Percentiles rank a stretch among this genome's conserved stretches.
These are phyloP conservation scores for Arthrobotrys conoides DNA, from an alignment of 2,329 filamentous ascomycete genomes.

Conservation along the genomic window DNA sequence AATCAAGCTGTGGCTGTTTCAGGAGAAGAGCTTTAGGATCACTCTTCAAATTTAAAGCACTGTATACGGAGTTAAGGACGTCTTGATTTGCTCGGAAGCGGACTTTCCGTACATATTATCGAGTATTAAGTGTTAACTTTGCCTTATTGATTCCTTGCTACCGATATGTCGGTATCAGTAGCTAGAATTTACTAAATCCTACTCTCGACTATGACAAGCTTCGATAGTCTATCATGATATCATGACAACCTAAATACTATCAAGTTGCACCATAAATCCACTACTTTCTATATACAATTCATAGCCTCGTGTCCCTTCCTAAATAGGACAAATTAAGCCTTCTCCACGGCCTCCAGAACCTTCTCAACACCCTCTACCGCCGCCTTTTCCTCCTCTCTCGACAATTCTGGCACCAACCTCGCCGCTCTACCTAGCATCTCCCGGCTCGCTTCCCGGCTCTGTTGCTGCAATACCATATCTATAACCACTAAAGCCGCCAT, in stretches of 20 bases:
- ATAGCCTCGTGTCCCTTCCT: neutral
- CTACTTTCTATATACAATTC: conserved; percentile 15
- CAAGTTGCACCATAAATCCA: neutral
- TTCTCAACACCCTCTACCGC: conserved; percentile 31
- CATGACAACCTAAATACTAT: neutral
- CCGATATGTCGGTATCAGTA: too few species aligned
- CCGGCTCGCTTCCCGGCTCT: conserved; percentile 67
- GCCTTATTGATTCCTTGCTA: too few species aligned
- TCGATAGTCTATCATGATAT: neutral
- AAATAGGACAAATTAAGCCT: neutral
- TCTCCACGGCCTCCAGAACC: conserved; percentile 30
- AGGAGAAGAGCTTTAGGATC: too few species aligned
- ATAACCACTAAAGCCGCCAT: conserved; percentile 92
- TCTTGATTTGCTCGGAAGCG: too few species aligned
- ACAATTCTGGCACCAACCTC: conserved; percentile 42
- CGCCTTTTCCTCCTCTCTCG: conserved; percentile 40
- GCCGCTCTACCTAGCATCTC: conserved; percentile 50
- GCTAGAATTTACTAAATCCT: too few species aligned
- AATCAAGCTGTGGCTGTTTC: too few species aligned
- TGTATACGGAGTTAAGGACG: too few species aligned
- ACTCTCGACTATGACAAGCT: neutral
- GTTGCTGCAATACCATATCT: conserved; percentile 87
- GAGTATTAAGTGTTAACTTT: too few species aligned
- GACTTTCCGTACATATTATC: too few species aligned
- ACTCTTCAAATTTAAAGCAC: too few species aligned